Evolutionary conservation across 2,329 filamentous ascomycete species (phyloP).

Genomic region (Talaromyces sp.): DNA sequence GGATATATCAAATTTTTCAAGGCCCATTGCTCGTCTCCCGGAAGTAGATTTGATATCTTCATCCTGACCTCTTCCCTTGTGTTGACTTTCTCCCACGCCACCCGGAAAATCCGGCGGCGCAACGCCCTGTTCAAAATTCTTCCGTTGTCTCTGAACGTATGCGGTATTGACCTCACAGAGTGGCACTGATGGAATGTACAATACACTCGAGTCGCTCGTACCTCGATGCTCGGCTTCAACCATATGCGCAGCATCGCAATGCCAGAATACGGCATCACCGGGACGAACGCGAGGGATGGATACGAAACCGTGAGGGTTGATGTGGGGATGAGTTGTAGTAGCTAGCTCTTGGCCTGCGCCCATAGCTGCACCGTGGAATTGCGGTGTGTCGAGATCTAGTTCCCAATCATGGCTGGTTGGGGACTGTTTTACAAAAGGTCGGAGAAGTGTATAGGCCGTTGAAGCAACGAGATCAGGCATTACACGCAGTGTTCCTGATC

Average conservation of each 20-base stretch:
- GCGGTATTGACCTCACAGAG: constrained; percentile 30
- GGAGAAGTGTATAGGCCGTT: constrained; percentile 42
- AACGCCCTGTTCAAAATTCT: constrained; percentile 50
- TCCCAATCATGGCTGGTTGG: constrained; percentile 37
- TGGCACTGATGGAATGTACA: constrained; percentile 38
- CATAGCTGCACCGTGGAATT: constrained; percentile 40
- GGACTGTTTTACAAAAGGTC: constrained; percentile 38
- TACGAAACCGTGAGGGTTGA: constrained; percentile 38
- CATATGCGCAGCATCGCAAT: constrained; percentile 40
- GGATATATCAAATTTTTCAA: neutral
- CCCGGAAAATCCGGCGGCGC: constrained; percentile 39
- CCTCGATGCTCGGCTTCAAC: constrained; percentile 41
- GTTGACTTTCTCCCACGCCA: constrained; percentile 12
- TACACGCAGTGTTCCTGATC: constrained; percentile 40
- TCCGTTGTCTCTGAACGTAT: constrained; percentile 48
- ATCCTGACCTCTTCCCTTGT: neutral
- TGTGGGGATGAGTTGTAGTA: constrained; percentile 37
- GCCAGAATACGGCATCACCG: constrained; percentile 45
- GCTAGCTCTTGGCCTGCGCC: constrained; percentile 37
- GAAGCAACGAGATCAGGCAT: constrained; percentile 38
- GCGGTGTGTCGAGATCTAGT: constrained; percentile 29
- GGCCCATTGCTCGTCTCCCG: constrained; percentile 10
- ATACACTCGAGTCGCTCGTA: constrained; percentile 31
- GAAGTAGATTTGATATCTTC: neutral
- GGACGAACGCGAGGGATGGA: constrained; percentile 38